Evolutionary conservation across 768 basidiomycete genomes (phyloP).

Genomic region (Lanmaoa pseudosensibilis): DNA sequence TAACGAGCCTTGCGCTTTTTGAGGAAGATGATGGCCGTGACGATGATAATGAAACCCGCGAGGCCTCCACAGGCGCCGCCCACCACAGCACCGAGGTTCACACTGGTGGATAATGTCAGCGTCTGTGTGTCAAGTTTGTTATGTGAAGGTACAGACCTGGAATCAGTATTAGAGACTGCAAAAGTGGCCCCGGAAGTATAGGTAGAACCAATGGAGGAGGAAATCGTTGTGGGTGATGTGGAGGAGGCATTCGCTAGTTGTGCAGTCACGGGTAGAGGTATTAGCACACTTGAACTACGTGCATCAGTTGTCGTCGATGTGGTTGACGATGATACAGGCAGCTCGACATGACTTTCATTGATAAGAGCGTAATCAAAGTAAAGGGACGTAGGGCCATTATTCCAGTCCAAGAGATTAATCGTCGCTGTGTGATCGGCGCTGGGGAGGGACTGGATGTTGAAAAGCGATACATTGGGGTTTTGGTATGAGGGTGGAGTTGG

Average conservation of each 20-base stretch:
- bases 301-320: background rate
- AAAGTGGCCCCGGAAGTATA: background rate
- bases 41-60: background rate
- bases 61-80: slow-evolving; percentile 10
- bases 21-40: slow-evolving; percentile 1
- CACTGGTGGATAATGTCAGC: slow-evolving; percentile 4
- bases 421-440: slow-evolving; percentile 9
- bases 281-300: background rate
- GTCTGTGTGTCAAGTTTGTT: no score
- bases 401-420: slow-evolving; percentile 12
- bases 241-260: background rate
- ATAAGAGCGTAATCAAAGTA: slow-evolving; percentile 18
- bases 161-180: background rate
- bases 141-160: background rate
- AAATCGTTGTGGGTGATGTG: background rate
- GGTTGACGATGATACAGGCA: background rate
- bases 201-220: background rate
- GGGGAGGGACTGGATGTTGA: slow-evolving; percentile 11
- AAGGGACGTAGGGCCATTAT: slow-evolving; percentile 1
- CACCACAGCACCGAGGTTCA: slow-evolving; percentile 4
- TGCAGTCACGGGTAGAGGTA: background rate
- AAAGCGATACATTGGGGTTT: slow-evolving; percentile 16
- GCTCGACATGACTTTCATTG: slow-evolving; percentile 8
- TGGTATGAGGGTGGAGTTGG: slow-evolving; percentile 14
- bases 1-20: slow-evolving; percentile 2